Conservation (phyloP, 345 rosid species). For the Anastatica hierochuntica region DNA sequence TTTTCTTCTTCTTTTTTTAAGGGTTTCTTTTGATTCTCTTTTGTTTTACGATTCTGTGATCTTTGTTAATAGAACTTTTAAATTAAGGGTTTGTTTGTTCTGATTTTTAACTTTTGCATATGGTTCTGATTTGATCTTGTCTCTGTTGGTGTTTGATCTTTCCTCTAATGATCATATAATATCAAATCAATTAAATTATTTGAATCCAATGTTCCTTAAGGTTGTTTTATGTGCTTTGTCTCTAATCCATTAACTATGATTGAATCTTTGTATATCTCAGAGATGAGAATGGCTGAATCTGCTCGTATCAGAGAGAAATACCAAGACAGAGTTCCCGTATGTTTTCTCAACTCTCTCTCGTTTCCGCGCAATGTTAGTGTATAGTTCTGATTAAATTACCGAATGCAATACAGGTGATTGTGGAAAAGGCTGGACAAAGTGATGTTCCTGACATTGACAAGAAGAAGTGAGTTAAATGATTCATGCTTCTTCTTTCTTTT, state of each 20-base stretch:
- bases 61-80: not conserved
- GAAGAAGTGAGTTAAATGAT: constrained; percentile 66
- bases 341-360: not conserved
- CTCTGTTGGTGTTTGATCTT: not conserved
- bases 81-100: not conserved
- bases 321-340: constrained; percentile 24
- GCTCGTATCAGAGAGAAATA: constrained; percentile 22
- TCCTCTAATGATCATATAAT: not conserved
- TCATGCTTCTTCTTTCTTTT: not conserved
- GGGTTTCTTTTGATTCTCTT: not conserved
- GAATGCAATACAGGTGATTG: constrained; percentile 59
- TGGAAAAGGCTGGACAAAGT: constrained; percentile 71
- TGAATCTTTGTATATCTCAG: constrained; percentile 7
- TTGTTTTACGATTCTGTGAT: not conserved
- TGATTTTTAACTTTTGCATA: constrained; percentile 1
- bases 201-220: not conserved
- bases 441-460: constrained; percentile 79
- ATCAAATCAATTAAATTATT: not conserved
- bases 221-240: not conserved
- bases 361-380: too few species aligned
- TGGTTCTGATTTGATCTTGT: too few species aligned
- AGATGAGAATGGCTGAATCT: constrained; percentile 28
- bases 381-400: not conserved
- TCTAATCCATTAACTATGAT: not conserved
- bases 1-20: not conserved